Conservation (phyloP, 2,329 filamentous ascomycete species). For the Cytospora paraplurivora region DNA sequence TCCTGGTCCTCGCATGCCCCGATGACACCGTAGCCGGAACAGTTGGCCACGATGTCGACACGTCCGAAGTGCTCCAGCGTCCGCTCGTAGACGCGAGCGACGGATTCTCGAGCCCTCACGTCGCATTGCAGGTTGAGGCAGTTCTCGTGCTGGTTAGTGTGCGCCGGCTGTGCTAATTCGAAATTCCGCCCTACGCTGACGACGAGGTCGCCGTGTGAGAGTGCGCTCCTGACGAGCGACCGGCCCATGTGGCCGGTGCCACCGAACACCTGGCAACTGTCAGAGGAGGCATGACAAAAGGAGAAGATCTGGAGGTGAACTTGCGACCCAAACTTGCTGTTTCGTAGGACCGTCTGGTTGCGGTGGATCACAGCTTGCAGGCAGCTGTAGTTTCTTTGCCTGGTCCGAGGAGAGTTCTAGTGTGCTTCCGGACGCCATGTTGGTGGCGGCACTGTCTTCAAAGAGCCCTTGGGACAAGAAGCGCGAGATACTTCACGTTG, state of each 20-base stretch:
- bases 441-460: not conserved
- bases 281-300: conserved; percentile 7
- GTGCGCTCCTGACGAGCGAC: conserved; percentile 79
- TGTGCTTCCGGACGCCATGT: conserved; percentile 34
- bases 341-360: conserved; percentile 68
- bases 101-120: conserved; percentile 78
- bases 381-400: conserved; percentile 61
- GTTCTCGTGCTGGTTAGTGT: conserved; percentile 70
- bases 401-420: conserved; percentile 34
- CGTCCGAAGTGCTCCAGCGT: conserved; percentile 75
- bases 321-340: conserved; percentile 86
- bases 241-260: conserved; percentile 97
- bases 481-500: not conserved
- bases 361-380: conserved; percentile 84
- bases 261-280: conserved; percentile 72
- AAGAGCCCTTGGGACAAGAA: not conserved
- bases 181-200: conserved; percentile 82
- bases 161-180: conserved; percentile 72
- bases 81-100: conserved; percentile 68
- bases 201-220: conserved; percentile 80
- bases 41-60: conserved; percentile 89
- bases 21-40: conserved; percentile 93
- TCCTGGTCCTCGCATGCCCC: conserved; percentile 96
- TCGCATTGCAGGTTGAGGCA: conserved; percentile 87
- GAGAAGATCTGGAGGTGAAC: conserved; percentile 36